Conservation (phyloP, 345 rosid genomes). For the Cochlearia excelsa region DNA sequence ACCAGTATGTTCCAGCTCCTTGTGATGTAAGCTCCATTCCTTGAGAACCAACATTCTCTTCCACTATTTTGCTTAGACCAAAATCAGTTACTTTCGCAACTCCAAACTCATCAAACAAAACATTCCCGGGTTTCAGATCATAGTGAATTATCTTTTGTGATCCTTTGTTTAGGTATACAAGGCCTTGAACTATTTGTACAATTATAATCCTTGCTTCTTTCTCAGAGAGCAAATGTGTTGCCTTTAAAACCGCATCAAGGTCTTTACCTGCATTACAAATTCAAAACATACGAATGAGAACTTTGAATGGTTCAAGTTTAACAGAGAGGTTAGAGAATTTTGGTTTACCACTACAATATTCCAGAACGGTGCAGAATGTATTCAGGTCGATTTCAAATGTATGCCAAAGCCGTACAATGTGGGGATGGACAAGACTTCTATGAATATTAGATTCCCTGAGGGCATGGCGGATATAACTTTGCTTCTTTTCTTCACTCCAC, state of each 20-base stretch:
- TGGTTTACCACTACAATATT: slow-evolving; percentile 83
- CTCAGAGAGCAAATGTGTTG: slow-evolving; percentile 90
- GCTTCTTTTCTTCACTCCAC: slow-evolving; percentile 99
- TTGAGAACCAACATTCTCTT: slow-evolving; percentile 87
- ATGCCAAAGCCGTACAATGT: slow-evolving; percentile 99
- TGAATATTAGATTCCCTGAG: slow-evolving; percentile 94
- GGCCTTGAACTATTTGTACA: slow-evolving; percentile 97
- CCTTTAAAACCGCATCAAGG: slow-evolving; percentile 96
- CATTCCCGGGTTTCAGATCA: slow-evolving; percentile 99
- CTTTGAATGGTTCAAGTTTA: background rate
- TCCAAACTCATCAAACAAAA: slow-evolving; percentile 92
- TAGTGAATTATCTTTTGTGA: slow-evolving; percentile 91
- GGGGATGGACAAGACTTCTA: slow-evolving; percentile 93
- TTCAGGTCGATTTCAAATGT: slow-evolving; percentile 93
- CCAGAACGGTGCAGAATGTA: slow-evolving; percentile 95
- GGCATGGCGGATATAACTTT: slow-evolving; percentile 95
- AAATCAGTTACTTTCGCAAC: slow-evolving; percentile 98
- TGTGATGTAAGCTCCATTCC: slow-evolving; percentile 99
- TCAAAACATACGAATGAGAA: slow-evolving; percentile 15
- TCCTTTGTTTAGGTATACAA: slow-evolving; percentile 81
- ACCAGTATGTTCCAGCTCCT: slow-evolving; percentile 99
- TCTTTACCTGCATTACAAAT: slow-evolving; percentile 70
- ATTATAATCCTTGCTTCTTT: slow-evolving; percentile 90
- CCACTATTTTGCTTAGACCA: slow-evolving; percentile 98
- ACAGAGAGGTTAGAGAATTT: slow-evolving; percentile 20